phyloP scores from a whole-genome alignment of 257 asterid species.

The Penstemon eatonii region DNA sequence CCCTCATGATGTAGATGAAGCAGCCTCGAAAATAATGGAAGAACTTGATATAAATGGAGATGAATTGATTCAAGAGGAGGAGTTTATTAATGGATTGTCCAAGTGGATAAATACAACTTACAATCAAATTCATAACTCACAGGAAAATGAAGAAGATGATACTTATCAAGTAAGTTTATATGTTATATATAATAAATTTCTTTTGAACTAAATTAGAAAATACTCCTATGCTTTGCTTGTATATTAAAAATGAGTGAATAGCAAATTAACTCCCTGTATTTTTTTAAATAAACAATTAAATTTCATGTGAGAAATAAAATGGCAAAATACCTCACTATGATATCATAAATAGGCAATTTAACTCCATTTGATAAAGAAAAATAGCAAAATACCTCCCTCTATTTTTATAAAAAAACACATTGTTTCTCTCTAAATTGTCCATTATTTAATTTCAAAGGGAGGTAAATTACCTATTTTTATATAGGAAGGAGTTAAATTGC shows the following conservation, averaged over 20 bases:
- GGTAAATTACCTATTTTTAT: too few species aligned
- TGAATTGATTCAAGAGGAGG: conserved; percentile 28
- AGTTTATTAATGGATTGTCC: conserved; percentile 32
- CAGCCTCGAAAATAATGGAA: conserved; percentile 44
- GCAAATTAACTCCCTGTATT: too few species aligned
- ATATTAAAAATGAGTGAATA: not conserved
- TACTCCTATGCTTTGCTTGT: not conserved
- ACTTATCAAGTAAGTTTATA: conserved; percentile 34
- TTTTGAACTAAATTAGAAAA: not conserved
- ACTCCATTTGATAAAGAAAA: too few species aligned
- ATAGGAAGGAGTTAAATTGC: too few species aligned
- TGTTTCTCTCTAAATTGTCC: too few species aligned
- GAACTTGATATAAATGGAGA: conserved; percentile 35
- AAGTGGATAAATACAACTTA: conserved; percentile 25
- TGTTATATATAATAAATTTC: not conserved
- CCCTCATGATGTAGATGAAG: conserved; percentile 20
- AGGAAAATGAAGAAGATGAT: conserved; percentile 36
- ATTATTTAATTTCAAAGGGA: too few species aligned
- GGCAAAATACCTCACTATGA: too few species aligned
- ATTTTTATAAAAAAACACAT: too few species aligned
- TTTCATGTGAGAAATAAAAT: too few species aligned
- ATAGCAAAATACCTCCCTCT: too few species aligned
- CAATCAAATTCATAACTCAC: conserved; percentile 4
- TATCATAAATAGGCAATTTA: too few species aligned
- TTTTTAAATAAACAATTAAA: too few species aligned